Percentiles rank a stretch among this genome's conserved stretches.
phyloP scores from a whole-genome alignment of 2,329 filamentous ascomycete genomes.

The Diaporthe helianthi region DNA sequence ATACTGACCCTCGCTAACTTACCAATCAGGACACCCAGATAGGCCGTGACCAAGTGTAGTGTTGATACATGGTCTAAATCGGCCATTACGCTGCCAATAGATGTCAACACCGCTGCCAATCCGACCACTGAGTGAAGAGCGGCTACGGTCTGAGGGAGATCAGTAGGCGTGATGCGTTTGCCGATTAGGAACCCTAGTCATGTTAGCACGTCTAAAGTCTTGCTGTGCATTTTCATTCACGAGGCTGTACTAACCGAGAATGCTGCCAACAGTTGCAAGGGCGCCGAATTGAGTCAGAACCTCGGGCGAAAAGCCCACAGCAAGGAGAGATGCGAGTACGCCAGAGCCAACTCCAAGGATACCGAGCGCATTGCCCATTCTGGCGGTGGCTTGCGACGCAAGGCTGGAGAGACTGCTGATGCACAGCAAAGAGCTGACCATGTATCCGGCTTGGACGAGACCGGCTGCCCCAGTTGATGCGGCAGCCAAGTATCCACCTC shows the following conservation, averaged over 20 bases:
- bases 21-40: slow-evolving; percentile 85
- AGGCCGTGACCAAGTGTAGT: slow-evolving; percentile 84
- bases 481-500: slow-evolving; percentile 81
- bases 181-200: slow-evolving; percentile 73
- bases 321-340: slow-evolving; percentile 81
- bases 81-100: slow-evolving; percentile 84
- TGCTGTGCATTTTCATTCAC: not conserved
- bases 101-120: slow-evolving; percentile 86
- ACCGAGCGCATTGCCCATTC: slow-evolving; percentile 84
- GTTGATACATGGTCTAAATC: slow-evolving; percentile 74
- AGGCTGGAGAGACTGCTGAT: slow-evolving; percentile 84
- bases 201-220: slow-evolving; percentile 28
- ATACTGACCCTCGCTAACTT: slow-evolving; percentile 25
- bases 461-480: slow-evolving; percentile 83
- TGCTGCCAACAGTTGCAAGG: slow-evolving; percentile 74
- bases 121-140: slow-evolving; percentile 90
- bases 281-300: slow-evolving; percentile 81
- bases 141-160: slow-evolving; percentile 87
- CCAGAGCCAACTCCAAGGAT: slow-evolving; percentile 86
- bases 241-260: slow-evolving; percentile 56
- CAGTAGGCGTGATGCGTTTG: slow-evolving; percentile 85
- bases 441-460: slow-evolving; percentile 85
- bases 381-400: slow-evolving; percentile 81
- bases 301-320: slow-evolving; percentile 80
- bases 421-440: slow-evolving; percentile 84